Evolutionary conservation across 2,329 filamentous ascomycete species (phyloP), one percentile per base, ranked within the genome.

Genomic region (Colletotrichum melonis): DNA sequence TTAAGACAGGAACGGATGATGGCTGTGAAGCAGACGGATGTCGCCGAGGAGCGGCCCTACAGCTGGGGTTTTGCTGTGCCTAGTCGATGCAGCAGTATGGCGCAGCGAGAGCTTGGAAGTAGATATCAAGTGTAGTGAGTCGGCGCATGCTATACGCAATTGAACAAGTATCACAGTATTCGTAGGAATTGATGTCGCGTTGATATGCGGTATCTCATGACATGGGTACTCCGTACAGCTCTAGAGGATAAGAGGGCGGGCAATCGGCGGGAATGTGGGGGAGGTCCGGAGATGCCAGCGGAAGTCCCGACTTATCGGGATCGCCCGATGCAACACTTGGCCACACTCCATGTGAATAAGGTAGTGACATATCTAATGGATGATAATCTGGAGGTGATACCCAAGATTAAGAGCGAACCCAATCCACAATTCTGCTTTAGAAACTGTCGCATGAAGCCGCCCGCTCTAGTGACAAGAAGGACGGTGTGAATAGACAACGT

Each of bases 41-140:
- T 68, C 58, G 69, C 65, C 58, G 57, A 38, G 26, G 26, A 57
- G 69, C 49, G 63, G 63, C 26, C 38, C 35, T 32, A 16, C 9
- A 14, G 12, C 6, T 38, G 14, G 49, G 54, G 28, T 2, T 52
- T 24, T 58, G 35, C 5, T 0, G 32, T 30, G 14, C 4, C 46
- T 12, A 16, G 30, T 12, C 8, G n/a, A 64, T 55, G 49, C 58
- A 24, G 22, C 38, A 14, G 26, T 1, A 19, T 3, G 58, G 58
- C 58, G 35, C 35, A 42, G 22, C 35, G 26, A 46, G 22, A 35
- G 8, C 35, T 26, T 19, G 14, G 42, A 24, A 19, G 30, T 3
- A 49, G 42, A 22, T 49, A 8, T 11, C 16, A 49, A 49, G 9
- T 49, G 0, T 4, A 19, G 19, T n/a, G 19, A 49, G 16, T 11